Base-by-base conservation (phyloP, 305 asterid species). In the Stenogyne calaminthoides region DNA sequence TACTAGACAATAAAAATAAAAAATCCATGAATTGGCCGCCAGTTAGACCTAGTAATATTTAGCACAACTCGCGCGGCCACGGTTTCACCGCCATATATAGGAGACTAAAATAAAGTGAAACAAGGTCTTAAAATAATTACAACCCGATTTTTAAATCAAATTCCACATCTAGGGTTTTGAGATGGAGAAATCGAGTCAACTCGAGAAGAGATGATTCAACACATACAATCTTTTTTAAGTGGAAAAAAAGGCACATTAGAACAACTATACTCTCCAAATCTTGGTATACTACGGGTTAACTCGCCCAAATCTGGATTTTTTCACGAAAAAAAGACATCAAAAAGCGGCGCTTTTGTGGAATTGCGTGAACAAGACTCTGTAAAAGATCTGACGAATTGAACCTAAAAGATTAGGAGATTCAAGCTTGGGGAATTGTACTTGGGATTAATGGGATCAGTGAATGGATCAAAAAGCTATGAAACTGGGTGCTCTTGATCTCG, bases 341-440 rank as follows among this genome's bases (percentile, higher is more conserved):
- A n/a, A n/a, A n/a, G n/a, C 3, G 19, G 0, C 0, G 5, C 7
- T 1, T 69, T 78, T 55, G 5, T 1, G 16, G n/a, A 47, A 10
- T 39, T 56, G n/a, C 46, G 20, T 40, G 20, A 11, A 5, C 27
- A 70, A 64, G 32, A 47, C 74, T 2, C 0, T 79, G 27, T 18
- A 49, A n/a, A n/a, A 79, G 77, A 74, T 79, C 70, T 55, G n/a
- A 58, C 42, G 49, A 65, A 14, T 42, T 11, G 69, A 74, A 70
- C 6, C 44, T 64, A 1, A 69, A n/a, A 27, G 15, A 49, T 74
- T 0, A 36, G 44, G 47, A 70, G 8, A 2, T 79, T 75, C 32
- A 47, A 20, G 22, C 39, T 22, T 22, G 25, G 25, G 25, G 2
- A 22, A 22, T 22, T 22, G 2, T 22, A 22, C 2, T 22, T 22